Evolutionary conservation across 2,329 filamentous ascomycete species (phyloP).

Genomic region (Coccinonectria pachysandricola): DNA sequence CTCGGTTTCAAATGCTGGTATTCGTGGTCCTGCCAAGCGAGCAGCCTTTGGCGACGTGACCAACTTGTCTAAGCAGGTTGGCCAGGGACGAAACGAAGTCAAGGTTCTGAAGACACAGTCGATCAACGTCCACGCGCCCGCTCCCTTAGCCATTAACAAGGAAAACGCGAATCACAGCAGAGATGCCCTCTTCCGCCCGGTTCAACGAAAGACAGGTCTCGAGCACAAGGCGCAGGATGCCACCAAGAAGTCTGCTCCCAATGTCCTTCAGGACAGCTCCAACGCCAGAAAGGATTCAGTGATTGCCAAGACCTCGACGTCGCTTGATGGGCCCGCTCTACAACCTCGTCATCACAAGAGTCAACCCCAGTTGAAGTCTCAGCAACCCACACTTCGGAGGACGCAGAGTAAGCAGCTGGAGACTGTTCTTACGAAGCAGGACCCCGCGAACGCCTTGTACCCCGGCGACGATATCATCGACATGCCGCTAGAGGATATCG

Average conservation of each 20-base stretch:
- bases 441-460: constrained; percentile 7
- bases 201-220: constrained; percentile 20
- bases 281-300: constrained; percentile 10
- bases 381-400: constrained; percentile 29
- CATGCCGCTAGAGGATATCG: constrained; percentile 8
- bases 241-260: constrained; percentile 13
- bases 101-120: constrained; percentile 25
- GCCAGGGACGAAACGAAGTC: constrained; percentile 20
- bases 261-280: constrained; percentile 7
- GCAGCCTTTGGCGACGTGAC: constrained; percentile 75
- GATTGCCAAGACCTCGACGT: constrained; percentile 8
- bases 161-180: constrained; percentile 32
- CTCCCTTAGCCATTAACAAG: constrained; percentile 26
- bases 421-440: constrained; percentile 10
- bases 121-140: constrained; percentile 13
- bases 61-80: constrained; percentile 44
- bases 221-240: constrained; percentile 18
- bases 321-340: constrained; percentile 15
- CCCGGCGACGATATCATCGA: constrained; percentile 8
- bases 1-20: constrained; percentile 16
- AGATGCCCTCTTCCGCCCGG: constrained; percentile 28
- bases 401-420: constrained; percentile 35
- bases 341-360: constrained; percentile 42
- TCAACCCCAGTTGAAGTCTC: constrained; percentile 40
- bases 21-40: constrained; percentile 52